Conservation (phyloP, 1,284 basidiomycete genomes). For the Mixia osmundae region DNA sequence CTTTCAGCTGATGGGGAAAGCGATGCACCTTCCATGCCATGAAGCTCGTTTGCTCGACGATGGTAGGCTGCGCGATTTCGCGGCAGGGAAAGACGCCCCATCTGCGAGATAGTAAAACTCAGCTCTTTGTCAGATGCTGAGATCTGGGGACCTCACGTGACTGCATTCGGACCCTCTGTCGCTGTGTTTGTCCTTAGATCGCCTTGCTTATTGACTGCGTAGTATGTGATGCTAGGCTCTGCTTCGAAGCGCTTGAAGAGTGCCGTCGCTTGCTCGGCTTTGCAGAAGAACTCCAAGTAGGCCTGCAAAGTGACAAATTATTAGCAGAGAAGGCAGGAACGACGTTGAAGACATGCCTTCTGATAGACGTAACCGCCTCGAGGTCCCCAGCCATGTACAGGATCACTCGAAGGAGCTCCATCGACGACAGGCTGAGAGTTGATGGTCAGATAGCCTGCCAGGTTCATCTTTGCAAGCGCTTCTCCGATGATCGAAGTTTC, state of each 20-base stretch:
- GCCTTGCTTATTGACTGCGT: slow-evolving; percentile 48
- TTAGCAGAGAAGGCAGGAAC: neutral
- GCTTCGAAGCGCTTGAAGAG: slow-evolving; percentile 63
- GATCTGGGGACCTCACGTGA: no score
- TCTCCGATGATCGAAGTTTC: slow-evolving; percentile 66
- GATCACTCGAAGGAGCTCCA: slow-evolving; percentile 43
- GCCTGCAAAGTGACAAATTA: slow-evolving; percentile 32
- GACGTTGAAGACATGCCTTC: slow-evolving; percentile 17
- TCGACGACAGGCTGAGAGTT: slow-evolving; percentile 90
- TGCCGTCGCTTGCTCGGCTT: slow-evolving; percentile 42
- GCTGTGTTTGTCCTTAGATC: slow-evolving; percentile 81
- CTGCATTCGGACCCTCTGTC: slow-evolving; percentile 83
- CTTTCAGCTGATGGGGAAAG: neutral
- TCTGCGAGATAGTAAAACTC: no score
- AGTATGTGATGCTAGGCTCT: slow-evolving; percentile 81
- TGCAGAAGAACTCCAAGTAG: slow-evolving; percentile 90
- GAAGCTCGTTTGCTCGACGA: slow-evolving; percentile 90
- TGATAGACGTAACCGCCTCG: slow-evolving; percentile 27
- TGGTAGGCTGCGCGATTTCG: slow-evolving; percentile 93
- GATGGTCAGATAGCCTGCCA: slow-evolving; percentile 73
- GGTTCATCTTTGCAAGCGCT: slow-evolving; percentile 52
- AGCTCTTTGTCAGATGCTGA: no score
- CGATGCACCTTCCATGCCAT: slow-evolving; percentile 73
- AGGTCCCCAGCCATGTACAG: slow-evolving; percentile 27
- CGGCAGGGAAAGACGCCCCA: slow-evolving; percentile 99